These are phyloP conservation scores for Apiospora hydei DNA, from an alignment of 2,329 filamentous ascomycete species.

Conservation along the genomic window DNA sequence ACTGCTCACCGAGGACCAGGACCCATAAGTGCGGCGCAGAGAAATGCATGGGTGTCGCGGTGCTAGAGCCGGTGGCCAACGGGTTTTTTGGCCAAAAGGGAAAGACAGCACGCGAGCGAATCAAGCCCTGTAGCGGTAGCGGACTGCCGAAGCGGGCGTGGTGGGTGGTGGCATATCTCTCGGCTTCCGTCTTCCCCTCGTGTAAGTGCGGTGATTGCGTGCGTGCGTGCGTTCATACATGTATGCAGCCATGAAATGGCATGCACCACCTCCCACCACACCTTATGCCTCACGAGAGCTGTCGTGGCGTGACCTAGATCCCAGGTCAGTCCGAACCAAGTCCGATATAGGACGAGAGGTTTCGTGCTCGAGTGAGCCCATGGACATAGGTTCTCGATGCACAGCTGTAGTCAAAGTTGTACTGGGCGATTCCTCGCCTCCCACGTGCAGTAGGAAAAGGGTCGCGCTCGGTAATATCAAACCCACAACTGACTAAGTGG, in stretches of 20 bases:
- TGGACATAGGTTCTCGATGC: neutral
- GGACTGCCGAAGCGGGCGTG: neutral
- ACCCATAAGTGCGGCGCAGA: neutral
- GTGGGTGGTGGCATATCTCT: neutral
- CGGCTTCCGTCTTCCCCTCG: too few relatives aligned
- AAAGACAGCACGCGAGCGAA: slow-evolving; percentile 4
- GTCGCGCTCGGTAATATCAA: neutral
- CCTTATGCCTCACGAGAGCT: neutral
- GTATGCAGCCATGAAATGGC: neutral
- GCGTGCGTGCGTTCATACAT: neutral
- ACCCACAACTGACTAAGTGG: neutral
- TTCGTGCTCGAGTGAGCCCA: neutral
- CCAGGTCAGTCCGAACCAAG: neutral
- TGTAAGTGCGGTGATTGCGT: neutral
- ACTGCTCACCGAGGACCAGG: slow-evolving; percentile 7
- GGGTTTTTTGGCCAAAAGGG: neutral
- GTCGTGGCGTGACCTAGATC: neutral
- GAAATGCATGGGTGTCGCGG: neutral
- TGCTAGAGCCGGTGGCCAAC: neutral
- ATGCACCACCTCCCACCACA: neutral
- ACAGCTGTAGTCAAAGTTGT: neutral
- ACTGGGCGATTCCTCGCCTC: neutral
- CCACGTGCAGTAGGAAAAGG: neutral
- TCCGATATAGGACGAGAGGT: neutral
- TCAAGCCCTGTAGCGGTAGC: neutral